These are phyloP conservation scores for Nitzschia putrida DNA, from an alignment of 108 stramenopile species.

Conservation along the genomic window DNA sequence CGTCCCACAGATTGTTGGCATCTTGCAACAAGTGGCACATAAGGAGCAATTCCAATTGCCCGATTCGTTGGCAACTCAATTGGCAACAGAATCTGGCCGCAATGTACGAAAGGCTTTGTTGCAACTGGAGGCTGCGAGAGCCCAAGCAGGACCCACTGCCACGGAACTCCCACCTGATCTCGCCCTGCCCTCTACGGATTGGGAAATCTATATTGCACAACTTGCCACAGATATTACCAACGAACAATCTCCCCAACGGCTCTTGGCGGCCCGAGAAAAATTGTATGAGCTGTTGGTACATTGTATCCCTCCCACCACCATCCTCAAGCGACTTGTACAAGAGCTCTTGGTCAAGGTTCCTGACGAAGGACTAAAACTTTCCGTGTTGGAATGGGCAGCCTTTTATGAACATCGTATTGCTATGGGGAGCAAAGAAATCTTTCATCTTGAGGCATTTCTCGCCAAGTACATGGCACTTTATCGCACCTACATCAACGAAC, in stretches of 20 bases:
- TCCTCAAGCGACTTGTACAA: constrained; percentile 85
- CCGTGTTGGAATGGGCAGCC: constrained; percentile 92
- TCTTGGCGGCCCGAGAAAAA: constrained; percentile 89
- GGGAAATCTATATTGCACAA: constrained; percentile 93
- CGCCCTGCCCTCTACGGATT: constrained; percentile 80
- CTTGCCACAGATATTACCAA: constrained; percentile 81
- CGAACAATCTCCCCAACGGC: constrained; percentile 87
- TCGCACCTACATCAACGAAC: constrained; percentile 86
- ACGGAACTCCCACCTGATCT: constrained; percentile 44
- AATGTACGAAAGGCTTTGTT: constrained; percentile 96
- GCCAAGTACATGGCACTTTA: constrained; percentile 98
- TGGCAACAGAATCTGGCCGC: constrained; percentile 76
- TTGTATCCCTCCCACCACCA: constrained; percentile 95
- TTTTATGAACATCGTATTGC: constrained; percentile 95
- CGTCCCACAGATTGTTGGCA: constrained; percentile 68
- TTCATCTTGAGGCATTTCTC: constrained; percentile 98
- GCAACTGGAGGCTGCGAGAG: constrained; percentile 92
- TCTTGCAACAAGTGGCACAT: constrained; percentile 72
- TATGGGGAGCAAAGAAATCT: constrained; percentile 95
- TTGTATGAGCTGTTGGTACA: constrained; percentile 96
- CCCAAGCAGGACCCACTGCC: constrained; percentile 56
- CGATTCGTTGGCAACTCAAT: constrained; percentile 70
- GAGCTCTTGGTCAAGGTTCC: constrained; percentile 80
- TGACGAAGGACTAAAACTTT: constrained; percentile 86
- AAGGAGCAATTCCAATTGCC: constrained; percentile 80